These are phyloP conservation scores for Cordyceps cicadae DNA, from an alignment of 2,329 filamentous ascomycete species.

Conservation along the genomic window DNA sequence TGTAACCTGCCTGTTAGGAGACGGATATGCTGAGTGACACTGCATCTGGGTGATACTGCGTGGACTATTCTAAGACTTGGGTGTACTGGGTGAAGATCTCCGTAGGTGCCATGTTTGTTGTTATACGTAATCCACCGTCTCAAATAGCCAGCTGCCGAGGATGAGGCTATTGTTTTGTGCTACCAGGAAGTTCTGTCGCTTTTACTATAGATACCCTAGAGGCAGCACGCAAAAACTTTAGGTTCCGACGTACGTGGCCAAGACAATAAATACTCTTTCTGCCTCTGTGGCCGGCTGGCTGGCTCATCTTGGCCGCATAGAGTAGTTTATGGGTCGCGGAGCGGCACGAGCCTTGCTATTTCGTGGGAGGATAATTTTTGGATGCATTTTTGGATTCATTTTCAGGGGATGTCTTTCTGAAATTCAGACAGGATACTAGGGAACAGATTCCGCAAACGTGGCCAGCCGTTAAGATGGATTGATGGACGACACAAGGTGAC, in stretches of 20 bases:
- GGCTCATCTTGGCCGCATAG: constrained; percentile 3
- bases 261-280: neutral
- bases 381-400: neutral
- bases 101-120: neutral
- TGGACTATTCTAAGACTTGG: neutral
- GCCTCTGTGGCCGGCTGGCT: neutral
- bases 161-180: neutral
- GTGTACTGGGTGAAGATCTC: neutral
- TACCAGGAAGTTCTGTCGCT: neutral
- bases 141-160: neutral
- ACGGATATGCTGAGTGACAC: neutral
- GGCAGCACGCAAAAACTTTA: neutral
- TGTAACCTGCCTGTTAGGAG: neutral
- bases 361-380: neutral
- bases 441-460: neutral
- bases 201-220: neutral
- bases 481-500: neutral
- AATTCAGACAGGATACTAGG: neutral
- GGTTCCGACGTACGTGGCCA: neutral
- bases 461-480: neutral
- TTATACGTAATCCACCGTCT: neutral
- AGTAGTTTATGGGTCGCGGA: constrained; percentile 10
- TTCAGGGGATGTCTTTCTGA: neutral
- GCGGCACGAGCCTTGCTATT: constrained; percentile 9
- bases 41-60: neutral